Conservation (phyloP, 2,329 filamentous ascomycete species). For the Diplodia intermedia region DNA sequence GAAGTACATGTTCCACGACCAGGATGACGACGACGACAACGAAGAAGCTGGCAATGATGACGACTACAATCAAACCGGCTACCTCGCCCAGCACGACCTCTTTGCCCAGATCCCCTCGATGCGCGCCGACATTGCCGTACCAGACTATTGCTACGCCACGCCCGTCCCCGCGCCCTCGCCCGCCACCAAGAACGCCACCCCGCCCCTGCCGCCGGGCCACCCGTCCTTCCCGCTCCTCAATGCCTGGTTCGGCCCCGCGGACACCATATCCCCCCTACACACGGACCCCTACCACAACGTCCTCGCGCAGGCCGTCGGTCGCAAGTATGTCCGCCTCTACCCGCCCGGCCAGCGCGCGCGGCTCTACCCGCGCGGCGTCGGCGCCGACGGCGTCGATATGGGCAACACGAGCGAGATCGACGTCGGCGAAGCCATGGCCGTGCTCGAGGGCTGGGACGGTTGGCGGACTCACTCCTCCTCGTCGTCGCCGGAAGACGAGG, state of each 20-base stretch:
- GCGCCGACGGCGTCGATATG: conserved; percentile 81
- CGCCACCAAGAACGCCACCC: conserved; percentile 43
- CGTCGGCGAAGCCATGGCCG: conserved; percentile 70
- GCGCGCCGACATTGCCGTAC: conserved; percentile 75
- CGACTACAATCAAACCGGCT: conserved; percentile 57
- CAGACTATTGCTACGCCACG: conserved; percentile 81
- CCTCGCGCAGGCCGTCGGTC: conserved; percentile 84
- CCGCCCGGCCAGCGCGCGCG: conserved; percentile 65
- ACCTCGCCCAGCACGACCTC: conserved; percentile 91
- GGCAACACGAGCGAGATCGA: conserved; percentile 86
- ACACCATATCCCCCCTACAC: conserved; percentile 90
- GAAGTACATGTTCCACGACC: conserved; percentile 60
- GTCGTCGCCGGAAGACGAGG: neutral
- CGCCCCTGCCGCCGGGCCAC: conserved; percentile 32
- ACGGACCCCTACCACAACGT: conserved; percentile 95
- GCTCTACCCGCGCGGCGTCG: conserved; percentile 68
- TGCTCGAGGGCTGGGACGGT: conserved; percentile 43
- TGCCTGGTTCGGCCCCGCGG: conserved; percentile 88
- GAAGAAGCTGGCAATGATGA: neutral
- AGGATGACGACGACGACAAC: neutral
- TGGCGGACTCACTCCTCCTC: neutral
- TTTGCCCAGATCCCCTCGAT: conserved; percentile 81
- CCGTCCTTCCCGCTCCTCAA: conserved; percentile 71
- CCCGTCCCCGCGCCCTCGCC: conserved; percentile 58
- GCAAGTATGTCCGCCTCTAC: conserved; percentile 92